Base-by-base conservation (phyloP, 2,329 filamentous ascomycete genomes). In the Aspergillus pseudonomiae region DNA sequence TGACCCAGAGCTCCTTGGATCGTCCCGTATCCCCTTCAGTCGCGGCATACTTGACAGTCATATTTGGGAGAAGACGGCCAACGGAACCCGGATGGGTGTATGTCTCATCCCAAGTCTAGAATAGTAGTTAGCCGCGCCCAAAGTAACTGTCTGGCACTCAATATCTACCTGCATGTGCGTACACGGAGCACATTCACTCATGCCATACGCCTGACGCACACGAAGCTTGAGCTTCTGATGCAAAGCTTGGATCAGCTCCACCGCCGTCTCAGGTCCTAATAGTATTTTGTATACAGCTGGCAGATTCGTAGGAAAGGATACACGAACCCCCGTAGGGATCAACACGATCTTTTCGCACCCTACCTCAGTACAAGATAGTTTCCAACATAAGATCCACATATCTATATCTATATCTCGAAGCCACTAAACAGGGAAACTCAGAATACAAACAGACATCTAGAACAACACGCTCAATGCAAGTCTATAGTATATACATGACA, bases 1-100 rank as follows among this genome's bases (percentile, higher is more conserved):
- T 88, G 63, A 94, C 81, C 84, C 34, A 36, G 34, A 36, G 34
- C 34, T 36, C 34, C 34, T 82, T 52, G 16, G 64, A 54, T 6
- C 10, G 21, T 16, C 30, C 46, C 1, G 57, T 26, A 16, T 65
- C 59, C 34, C 34, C 14, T 12, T 65, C 60, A 1, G 65, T 57
- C 3, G 59, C 32, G 6, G 58, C 56, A 28, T 60, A 65, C 26
- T 61, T 62, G 19, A 65, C 65, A 5, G 45, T 60, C 63, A 68
- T 63, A 56, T 66, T 64, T 36, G 14, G 78, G 34, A 68, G 41
- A 6, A 65, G 65, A 2, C 61, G 65, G 19, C 66, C 66, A 26
- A 63, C 63, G 21, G 59, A 63, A 41, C 65, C 66, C 10, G 43
- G 60, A 16, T 62, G 61, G 7, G 52, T 46, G 43, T 24, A 46